Evolutionary conservation across 805 yeast genomes (phyloP).

Genomic region (Ogataea degrootiae): DNA sequence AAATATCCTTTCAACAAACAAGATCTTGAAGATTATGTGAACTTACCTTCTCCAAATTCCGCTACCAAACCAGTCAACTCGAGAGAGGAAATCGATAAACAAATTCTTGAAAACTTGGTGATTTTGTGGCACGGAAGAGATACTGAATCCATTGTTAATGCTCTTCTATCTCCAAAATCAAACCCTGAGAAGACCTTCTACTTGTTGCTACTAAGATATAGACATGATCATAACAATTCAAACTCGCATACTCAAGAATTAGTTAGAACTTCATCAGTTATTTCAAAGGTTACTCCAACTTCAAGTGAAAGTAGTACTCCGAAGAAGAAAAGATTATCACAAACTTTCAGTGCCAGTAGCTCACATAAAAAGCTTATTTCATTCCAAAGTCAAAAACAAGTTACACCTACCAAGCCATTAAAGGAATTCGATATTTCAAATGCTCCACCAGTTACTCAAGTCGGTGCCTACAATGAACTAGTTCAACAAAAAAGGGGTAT

Average conservation of each 20-base stretch:
- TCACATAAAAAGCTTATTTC: slow-evolving; percentile 45
- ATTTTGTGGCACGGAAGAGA: slow-evolving; percentile 56
- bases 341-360: slow-evolving; percentile 38
- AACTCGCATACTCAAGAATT: slow-evolving; percentile 15
- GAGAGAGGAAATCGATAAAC: slow-evolving; percentile 44
- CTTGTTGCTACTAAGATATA: slow-evolving; percentile 31
- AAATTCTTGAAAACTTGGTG: slow-evolving; percentile 49
- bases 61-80: slow-evolving; percentile 48
- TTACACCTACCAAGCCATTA: slow-evolving; percentile 17
- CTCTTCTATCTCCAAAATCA: slow-evolving; percentile 25
- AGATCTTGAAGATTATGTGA: slow-evolving; percentile 27
- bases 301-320: slow-evolving; percentile 24
- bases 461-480: slow-evolving; percentile 16
- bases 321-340: slow-evolving; percentile 36
- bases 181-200: slow-evolving; percentile 36
- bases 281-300: slow-evolving; percentile 24
- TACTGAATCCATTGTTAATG: slow-evolving; percentile 28
- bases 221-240: slow-evolving; percentile 29
- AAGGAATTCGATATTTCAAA: slow-evolving; percentile 2
- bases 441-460: slow-evolving; percentile 13
- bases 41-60: slow-evolving; percentile 52
- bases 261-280: slow-evolving; percentile 29
- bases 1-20: slow-evolving; percentile 57
- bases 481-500: slow-evolving; percentile 13
- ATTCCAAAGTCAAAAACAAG: slow-evolving; percentile 31